These are phyloP conservation scores for Populus hybrid DNA, from an alignment of 441 rosid species.

Conservation along the genomic window DNA sequence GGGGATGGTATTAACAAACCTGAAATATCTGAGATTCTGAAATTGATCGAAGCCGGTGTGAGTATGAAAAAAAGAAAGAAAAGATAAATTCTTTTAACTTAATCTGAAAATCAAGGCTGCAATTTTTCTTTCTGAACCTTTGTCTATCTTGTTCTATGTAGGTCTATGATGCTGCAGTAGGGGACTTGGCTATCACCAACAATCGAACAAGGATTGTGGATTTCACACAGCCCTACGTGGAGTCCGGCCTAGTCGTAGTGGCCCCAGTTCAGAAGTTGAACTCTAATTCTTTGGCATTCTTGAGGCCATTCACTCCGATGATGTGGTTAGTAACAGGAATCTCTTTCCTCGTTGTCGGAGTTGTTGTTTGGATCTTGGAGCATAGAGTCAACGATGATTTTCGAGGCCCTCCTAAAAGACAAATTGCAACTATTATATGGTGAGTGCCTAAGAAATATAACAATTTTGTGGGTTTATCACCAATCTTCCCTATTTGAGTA, in stretches of 20 bases:
- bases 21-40: background rate
- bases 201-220: conserved; percentile 1
- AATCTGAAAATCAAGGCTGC: background rate
- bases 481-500: background rate
- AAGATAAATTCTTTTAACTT: background rate
- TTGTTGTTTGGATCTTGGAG: background rate
- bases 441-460: background rate
- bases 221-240: conserved; percentile 1
- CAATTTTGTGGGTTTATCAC: background rate
- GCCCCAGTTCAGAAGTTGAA: background rate
- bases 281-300: background rate
- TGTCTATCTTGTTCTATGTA: background rate
- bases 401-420: background rate
- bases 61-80: background rate
- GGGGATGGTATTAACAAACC: background rate
- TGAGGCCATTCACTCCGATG: background rate
- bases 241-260: background rate
- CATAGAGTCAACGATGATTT: background rate
- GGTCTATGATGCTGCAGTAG: background rate
- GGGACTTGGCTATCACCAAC: background rate
- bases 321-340: background rate
- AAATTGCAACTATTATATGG: background rate
- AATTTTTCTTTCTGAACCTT: background rate
- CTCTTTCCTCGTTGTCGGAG: background rate
- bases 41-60: background rate